These are phyloP conservation scores for Nothopassalora personata DNA, from an alignment of 2,329 filamentous ascomycete species.

Conservation along the genomic window DNA sequence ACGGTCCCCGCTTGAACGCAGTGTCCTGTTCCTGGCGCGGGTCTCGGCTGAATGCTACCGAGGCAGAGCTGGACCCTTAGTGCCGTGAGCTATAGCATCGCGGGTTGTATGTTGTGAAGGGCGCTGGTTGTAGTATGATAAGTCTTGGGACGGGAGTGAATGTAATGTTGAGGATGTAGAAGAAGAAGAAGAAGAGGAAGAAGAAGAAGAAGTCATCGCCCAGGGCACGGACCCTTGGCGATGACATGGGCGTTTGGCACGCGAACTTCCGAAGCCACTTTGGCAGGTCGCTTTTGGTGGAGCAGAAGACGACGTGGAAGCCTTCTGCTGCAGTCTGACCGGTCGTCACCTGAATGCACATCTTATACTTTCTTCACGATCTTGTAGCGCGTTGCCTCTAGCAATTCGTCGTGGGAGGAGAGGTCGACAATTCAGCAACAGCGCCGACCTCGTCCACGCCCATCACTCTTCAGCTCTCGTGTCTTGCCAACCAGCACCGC, in stretches of 20 bases:
- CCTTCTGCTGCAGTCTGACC: not conserved
- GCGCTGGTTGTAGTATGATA: not conserved
- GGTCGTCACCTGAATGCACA: not conserved
- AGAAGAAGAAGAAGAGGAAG: not conserved
- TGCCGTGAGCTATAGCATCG: not conserved
- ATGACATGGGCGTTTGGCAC: not conserved
- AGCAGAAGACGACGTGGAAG: not conserved
- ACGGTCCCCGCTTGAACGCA: not conserved
- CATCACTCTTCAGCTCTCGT: constrained; percentile 1
- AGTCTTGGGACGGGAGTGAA: not conserved
- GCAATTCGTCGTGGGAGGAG: not conserved
- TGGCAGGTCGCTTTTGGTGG: not conserved
- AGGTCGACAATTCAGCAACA: not conserved
- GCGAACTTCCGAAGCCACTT: not conserved
- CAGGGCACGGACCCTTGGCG: not conserved
- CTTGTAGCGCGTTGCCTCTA: not conserved
- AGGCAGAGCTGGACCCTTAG: not conserved
- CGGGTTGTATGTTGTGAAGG: not conserved
- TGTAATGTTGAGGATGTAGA: not conserved
- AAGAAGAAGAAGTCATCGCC: not conserved
- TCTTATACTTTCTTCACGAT: not conserved
- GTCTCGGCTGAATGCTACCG: not conserved
- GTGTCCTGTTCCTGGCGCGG: not conserved
- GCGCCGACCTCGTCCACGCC: not conserved
- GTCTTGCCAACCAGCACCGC: not conserved